Evolutionary conservation across 202 grass and related monocot genomes (phyloP).

Genomic region (Digitaria exilis): DNA sequence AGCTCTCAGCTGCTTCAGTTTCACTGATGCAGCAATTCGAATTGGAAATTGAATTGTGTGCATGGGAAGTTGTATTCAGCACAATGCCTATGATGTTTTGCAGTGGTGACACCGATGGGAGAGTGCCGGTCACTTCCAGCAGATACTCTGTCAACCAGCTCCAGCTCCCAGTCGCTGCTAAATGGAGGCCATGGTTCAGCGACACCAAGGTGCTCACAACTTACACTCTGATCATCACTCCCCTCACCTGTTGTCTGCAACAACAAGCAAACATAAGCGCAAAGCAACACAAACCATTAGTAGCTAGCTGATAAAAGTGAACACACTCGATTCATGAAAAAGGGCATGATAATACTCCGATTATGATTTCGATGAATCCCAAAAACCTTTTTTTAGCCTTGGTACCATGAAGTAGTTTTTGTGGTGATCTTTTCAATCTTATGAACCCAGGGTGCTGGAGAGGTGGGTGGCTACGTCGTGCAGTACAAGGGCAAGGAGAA

Average conservation of each 20-base stretch:
- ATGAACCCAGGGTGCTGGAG: constrained; percentile 41
- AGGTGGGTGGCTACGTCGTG: constrained; percentile 73
- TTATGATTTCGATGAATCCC: background rate
- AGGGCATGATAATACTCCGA: background rate
- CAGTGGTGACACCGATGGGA: constrained; percentile 77
- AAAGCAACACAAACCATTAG: background rate
- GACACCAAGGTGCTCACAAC: constrained; percentile 47
- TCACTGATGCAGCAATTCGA: background rate
- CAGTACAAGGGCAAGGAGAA: constrained; percentile 65
- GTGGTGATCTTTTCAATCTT: background rate
- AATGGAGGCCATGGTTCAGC: constrained; percentile 75
- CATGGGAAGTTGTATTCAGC: background rate
- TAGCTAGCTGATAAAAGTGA: background rate
- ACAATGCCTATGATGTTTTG: constrained; percentile 16
- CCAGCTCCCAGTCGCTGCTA: constrained; percentile 42
- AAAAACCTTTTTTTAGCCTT: background rate
- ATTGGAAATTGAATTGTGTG: no score
- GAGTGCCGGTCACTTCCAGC: constrained; percentile 77
- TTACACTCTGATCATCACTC: constrained; percentile 1
- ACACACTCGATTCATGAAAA: background rate
- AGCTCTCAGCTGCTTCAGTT: background rate
- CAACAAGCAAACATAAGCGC: background rate
- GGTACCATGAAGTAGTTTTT: background rate
- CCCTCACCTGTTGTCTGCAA: constrained; percentile 23
- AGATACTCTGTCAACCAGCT: constrained; percentile 81